Evolutionary conservation across 257 asterid species (phyloP).

Genomic region (Jasminum sambac): DNA sequence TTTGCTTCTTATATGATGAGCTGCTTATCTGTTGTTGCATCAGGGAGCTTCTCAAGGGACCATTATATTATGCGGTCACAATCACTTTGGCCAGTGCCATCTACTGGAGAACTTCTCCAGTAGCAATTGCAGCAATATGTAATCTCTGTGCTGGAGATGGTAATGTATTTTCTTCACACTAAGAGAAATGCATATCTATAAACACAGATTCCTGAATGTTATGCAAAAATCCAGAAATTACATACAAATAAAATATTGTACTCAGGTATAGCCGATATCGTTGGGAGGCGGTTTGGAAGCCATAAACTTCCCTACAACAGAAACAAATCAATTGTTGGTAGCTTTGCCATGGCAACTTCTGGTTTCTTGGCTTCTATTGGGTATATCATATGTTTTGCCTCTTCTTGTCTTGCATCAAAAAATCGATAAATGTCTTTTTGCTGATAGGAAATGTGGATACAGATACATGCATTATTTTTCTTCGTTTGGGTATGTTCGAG

Average conservation of each 20-base stretch:
- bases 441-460: conserved; percentile 32
- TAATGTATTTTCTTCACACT: conserved; percentile 24
- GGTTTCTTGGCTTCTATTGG: conserved; percentile 87
- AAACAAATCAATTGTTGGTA: conserved; percentile 71
- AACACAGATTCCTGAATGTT: neutral
- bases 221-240: neutral
- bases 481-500: conserved; percentile 67
- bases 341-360: conserved; percentile 66
- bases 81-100: conserved; percentile 71
- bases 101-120: conserved; percentile 92
- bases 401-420: conserved; percentile 14
- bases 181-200: neutral
- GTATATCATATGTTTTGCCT: conserved; percentile 51
- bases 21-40: conserved; percentile 18
- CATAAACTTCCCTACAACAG: conserved; percentile 78
- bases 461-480: conserved; percentile 87
- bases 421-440: neutral
- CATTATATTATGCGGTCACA: conserved; percentile 78
- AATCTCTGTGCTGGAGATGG: conserved; percentile 98
- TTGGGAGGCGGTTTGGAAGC: conserved; percentile 82
- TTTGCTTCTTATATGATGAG: conserved; percentile 21
- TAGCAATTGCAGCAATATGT: conserved; percentile 80
- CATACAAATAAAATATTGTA: conserved; percentile 16
- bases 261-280: conserved; percentile 81
- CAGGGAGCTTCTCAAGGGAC: conserved; percentile 98